Evolutionary conservation across 108 stramenopile species (phyloP).

Genomic region (Skeletonema tropicum): DNA sequence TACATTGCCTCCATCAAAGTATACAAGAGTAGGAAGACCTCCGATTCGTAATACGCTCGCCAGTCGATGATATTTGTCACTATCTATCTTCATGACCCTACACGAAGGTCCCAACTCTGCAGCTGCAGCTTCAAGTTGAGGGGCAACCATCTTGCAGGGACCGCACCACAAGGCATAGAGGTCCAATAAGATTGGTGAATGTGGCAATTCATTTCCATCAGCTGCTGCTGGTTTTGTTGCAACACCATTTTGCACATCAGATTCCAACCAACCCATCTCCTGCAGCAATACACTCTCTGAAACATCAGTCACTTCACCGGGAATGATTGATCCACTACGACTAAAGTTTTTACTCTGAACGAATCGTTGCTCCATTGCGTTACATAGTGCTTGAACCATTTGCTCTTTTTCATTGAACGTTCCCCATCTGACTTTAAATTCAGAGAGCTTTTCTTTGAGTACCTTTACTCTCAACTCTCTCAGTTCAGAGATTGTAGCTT

Average conservation of each 20-base stretch:
- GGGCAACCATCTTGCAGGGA: slow-evolving; percentile 84
- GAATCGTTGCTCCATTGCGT: slow-evolving; percentile 53
- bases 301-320: slow-evolving; percentile 64
- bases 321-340: slow-evolving; percentile 57
- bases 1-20: slow-evolving; percentile 54
- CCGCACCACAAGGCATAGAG: slow-evolving; percentile 92
- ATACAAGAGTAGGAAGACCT: slow-evolving; percentile 54
- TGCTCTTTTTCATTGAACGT: slow-evolving; percentile 79
- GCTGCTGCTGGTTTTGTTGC: slow-evolving; percentile 2
- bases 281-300: slow-evolving; percentile 52
- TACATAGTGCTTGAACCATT: slow-evolving; percentile 67
- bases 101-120: slow-evolving; percentile 60
- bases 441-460: slow-evolving; percentile 64
- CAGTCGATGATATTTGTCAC: slow-evolving; percentile 67
- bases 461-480: slow-evolving; percentile 57
- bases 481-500: slow-evolving; percentile 53
- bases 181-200: slow-evolving; percentile 79
- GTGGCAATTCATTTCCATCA: slow-evolving; percentile 9
- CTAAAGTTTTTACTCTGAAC: slow-evolving; percentile 50
- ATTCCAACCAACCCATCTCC: slow-evolving; percentile 56
- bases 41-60: slow-evolving; percentile 57
- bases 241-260: slow-evolving; percentile 14
- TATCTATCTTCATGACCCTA: slow-evolving; percentile 82
- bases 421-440: slow-evolving; percentile 70
- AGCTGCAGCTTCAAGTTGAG: slow-evolving; percentile 70